Evolutionary conservation across 1,284 basidiomycete species (phyloP).

Genomic region (Leccinum insigne): DNA sequence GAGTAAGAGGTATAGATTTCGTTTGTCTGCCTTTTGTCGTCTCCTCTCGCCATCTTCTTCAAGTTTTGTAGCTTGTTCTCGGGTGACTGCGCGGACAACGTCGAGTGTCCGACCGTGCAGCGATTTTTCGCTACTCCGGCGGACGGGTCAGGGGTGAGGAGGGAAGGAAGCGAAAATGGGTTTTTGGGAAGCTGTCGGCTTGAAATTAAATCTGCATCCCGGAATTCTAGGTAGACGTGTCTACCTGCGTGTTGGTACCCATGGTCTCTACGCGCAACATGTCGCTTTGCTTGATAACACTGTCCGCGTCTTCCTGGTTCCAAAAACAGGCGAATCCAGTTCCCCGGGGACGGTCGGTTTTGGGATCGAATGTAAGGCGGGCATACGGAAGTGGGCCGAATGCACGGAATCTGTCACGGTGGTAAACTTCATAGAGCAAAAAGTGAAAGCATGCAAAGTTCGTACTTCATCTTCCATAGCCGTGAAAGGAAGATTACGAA

Average conservation of each 20-base stretch:
- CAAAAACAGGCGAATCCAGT: conserved; percentile 99
- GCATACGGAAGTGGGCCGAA: conserved; percentile 96
- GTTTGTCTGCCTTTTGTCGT: conserved; percentile 91
- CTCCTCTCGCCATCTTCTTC: conserved; percentile 85
- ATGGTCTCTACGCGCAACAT: conserved; percentile 65
- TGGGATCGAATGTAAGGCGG: conserved; percentile 85
- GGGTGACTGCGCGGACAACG: conserved; percentile 88
- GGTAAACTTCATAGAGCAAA: not conserved
- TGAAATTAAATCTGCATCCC: not conserved
- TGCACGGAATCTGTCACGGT: conserved; percentile 62
- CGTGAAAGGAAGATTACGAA: conserved; percentile 93
- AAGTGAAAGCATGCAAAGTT: conserved; percentile 56
- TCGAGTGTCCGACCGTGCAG: conserved; percentile 94
- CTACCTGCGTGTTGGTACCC: conserved; percentile 37
- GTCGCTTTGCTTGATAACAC: conserved; percentile 82
- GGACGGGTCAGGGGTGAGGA: conserved; percentile 95
- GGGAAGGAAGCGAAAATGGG: conserved; percentile 83
- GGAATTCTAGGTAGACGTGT: conserved; percentile 19
- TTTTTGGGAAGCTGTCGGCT: conserved; percentile 64
- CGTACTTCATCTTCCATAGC: conserved; percentile 92
- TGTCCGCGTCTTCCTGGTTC: conserved; percentile 90
- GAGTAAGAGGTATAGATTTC: conserved; percentile 94
- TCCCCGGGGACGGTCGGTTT: conserved; percentile 86
- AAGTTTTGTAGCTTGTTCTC: conserved; percentile 84
- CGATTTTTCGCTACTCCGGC: conserved; percentile 83